Conservation (phyloP, 495 filamentous ascomycete genomes). For the Hypoxylon lienhwacheense region DNA sequence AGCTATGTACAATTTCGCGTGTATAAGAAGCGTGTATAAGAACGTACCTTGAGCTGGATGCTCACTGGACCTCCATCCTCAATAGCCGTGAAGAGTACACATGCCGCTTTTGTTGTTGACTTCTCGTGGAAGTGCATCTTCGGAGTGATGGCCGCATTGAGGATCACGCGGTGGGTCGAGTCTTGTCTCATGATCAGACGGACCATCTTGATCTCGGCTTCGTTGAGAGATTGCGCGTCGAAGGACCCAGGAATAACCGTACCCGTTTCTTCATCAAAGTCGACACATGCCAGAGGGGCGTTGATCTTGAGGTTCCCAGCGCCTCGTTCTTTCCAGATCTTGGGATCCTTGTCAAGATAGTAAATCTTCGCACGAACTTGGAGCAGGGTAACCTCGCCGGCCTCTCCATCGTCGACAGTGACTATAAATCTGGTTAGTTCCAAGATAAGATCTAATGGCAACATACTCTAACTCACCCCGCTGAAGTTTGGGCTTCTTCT, state of each 20-base stretch:
- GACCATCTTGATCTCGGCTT: slow-evolving; percentile 51
- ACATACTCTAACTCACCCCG: slow-evolving; percentile 56
- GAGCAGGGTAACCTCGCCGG: slow-evolving; percentile 70
- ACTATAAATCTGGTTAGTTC: slow-evolving; percentile 40
- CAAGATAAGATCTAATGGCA: slow-evolving; percentile 10
- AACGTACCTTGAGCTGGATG: slow-evolving; percentile 70
- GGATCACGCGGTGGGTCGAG: slow-evolving; percentile 78
- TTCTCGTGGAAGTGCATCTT: slow-evolving; percentile 73
- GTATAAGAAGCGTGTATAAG: not conserved
- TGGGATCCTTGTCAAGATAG: slow-evolving; percentile 62
- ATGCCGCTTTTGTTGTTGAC: slow-evolving; percentile 60
- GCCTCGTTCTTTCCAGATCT: slow-evolving; percentile 81
- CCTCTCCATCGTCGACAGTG: slow-evolving; percentile 65
- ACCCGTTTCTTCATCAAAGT: slow-evolving; percentile 50
- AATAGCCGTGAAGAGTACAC: slow-evolving; percentile 57
- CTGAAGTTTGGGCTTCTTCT: slow-evolving; percentile 65
- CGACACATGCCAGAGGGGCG: slow-evolving; percentile 55
- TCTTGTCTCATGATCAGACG: slow-evolving; percentile 89
- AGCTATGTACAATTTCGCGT: slow-evolving; percentile 1
- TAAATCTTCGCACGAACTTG: slow-evolving; percentile 75
- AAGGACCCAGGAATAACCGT: slow-evolving; percentile 47
- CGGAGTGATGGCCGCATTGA: slow-evolving; percentile 77
- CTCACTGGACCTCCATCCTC: slow-evolving; percentile 61
- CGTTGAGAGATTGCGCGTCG: slow-evolving; percentile 51
- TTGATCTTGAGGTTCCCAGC: slow-evolving; percentile 84